phyloP scores from a whole-genome alignment of 345 rosid species.

The Gossypium anomalum region DNA sequence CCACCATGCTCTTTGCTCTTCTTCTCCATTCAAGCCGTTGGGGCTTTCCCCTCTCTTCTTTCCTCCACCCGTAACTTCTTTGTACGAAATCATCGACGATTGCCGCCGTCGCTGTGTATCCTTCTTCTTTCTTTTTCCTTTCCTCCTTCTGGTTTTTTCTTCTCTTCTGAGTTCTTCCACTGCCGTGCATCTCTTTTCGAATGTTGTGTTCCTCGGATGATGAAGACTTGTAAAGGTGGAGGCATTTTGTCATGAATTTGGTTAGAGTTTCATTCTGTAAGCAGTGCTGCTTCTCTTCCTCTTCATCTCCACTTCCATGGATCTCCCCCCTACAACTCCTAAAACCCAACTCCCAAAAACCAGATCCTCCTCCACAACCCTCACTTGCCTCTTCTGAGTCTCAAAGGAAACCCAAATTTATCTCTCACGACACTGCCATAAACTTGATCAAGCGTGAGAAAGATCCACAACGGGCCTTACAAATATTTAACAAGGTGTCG shows the following conservation, averaged over 20 bases:
- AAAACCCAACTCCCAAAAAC: conserved; percentile 16
- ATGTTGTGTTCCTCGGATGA: background rate
- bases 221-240: background rate
- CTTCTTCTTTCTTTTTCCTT: too few species aligned
- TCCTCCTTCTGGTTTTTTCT: too few species aligned
- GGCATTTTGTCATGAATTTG: conserved; percentile 11
- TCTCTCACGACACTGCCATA: conserved; percentile 62
- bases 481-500: conserved; percentile 60
- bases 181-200: background rate
- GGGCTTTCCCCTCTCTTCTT: too few species aligned
- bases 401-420: conserved; percentile 40
- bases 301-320: conserved; percentile 54
- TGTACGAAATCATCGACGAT: too few species aligned
- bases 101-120: too few species aligned
- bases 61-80: too few species aligned
- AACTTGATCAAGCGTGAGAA: conserved; percentile 61
- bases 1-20: too few species aligned
- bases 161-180: too few species aligned
- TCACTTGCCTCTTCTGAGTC: conserved; percentile 22
- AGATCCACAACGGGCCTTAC: conserved; percentile 67
- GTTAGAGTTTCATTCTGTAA: conserved; percentile 12
- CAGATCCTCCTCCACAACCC: conserved; percentile 34
- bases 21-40: too few species aligned
- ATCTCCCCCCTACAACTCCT: conserved; percentile 46
- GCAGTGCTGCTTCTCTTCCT: conserved; percentile 25